Conservation (phyloP, 805 yeast genomes). For the Debaryomyces hansenii region DNA sequence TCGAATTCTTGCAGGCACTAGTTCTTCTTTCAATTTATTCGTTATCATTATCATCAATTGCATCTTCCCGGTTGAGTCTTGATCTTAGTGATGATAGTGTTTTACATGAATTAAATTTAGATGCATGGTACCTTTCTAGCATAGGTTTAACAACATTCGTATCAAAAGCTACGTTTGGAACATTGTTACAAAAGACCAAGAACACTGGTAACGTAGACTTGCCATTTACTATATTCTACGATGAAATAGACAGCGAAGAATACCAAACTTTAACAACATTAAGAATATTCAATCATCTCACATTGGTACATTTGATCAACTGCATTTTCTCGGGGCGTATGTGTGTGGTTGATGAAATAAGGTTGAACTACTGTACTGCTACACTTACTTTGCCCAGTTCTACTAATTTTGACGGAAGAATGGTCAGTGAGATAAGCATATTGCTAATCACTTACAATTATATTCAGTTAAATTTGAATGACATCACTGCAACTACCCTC, state of each 20-base stretch:
- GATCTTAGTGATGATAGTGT: slow-evolving; percentile 8
- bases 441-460: slow-evolving; percentile 59
- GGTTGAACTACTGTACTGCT: slow-evolving; percentile 58
- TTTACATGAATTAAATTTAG: slow-evolving; percentile 48
- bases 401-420: slow-evolving; percentile 79
- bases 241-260: slow-evolving; percentile 38
- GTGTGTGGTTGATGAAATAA: slow-evolving; percentile 59
- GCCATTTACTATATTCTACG: slow-evolving; percentile 30
- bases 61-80: slow-evolving; percentile 8
- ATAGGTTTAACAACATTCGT: slow-evolving; percentile 64
- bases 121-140: slow-evolving; percentile 70
- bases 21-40: slow-evolving; percentile 67
- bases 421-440: slow-evolving; percentile 72
- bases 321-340: slow-evolving; percentile 66
- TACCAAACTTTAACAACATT: slow-evolving; percentile 55
- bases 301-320: slow-evolving; percentile 64
- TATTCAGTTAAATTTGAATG: slow-evolving; percentile 40
- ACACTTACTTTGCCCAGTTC: slow-evolving; percentile 58
- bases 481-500: slow-evolving; percentile 8
- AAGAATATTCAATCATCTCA: slow-evolving; percentile 71
- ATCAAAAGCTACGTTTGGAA: slow-evolving; percentile 49
- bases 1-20: slow-evolving; percentile 68
- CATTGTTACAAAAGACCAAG: slow-evolving; percentile 21
- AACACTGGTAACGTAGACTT: slow-evolving; percentile 7
- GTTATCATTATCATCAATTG: slow-evolving; percentile 52